Evolutionary conservation across 2,329 filamentous ascomycete species (phyloP).

Genomic region (Pseudogymnoascus sp.): DNA sequence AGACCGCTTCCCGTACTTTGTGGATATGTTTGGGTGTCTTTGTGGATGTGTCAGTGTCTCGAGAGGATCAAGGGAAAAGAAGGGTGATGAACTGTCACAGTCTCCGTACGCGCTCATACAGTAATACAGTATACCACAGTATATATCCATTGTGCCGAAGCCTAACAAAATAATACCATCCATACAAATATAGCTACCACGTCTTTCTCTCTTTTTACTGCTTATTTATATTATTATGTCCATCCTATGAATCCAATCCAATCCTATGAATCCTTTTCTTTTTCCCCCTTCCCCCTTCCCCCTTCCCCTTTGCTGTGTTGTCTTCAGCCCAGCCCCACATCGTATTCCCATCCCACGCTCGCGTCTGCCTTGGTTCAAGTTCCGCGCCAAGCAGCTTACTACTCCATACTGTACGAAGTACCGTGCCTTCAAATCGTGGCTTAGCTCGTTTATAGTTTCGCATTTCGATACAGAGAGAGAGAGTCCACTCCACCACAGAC

Average conservation of each 20-base stretch:
- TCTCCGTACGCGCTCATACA: background rate
- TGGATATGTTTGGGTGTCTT: slow-evolving; percentile 3
- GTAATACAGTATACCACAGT: background rate
- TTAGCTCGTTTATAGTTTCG: slow-evolving; percentile 2
- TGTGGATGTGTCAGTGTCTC: background rate
- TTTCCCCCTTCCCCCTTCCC: background rate
- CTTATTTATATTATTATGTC: background rate
- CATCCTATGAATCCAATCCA: too few species aligned
- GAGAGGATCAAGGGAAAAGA: background rate
- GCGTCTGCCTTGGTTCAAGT: background rate
- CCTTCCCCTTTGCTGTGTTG: background rate
- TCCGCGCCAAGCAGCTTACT: slow-evolving; percentile 3
- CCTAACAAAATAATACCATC: background rate
- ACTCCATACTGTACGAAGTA: background rate
- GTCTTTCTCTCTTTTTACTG: background rate
- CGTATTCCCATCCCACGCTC: background rate
- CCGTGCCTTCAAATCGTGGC: slow-evolving; percentile 3
- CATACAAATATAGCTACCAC: background rate
- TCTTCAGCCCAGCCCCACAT: background rate
- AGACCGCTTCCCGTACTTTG: background rate
- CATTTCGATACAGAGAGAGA: background rate
- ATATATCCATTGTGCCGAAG: background rate
- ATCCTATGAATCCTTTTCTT: background rate
- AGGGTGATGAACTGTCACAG: background rate
- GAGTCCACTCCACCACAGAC: background rate